Base-by-base conservation (phyloP, 306 rosid genomes). In the Cucurbita argyrosperma region DNA sequence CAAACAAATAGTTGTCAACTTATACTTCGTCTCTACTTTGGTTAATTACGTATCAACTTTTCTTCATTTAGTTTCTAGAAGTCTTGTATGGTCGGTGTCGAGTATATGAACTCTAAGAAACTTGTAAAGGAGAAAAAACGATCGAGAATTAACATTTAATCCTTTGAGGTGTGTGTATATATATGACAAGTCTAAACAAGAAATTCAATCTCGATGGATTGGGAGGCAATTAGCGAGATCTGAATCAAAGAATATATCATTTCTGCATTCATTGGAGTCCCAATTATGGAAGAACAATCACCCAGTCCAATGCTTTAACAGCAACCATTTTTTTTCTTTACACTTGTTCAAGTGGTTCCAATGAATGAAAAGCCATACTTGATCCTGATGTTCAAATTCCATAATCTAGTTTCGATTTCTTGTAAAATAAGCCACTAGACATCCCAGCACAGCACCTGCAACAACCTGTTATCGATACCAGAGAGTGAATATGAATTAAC, bases 401-500 rank as follows among this genome's bases (percentile, higher is more conserved):
- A 16, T 56, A 6, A 8, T 73, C 45, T 73, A 73, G 11, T 40
- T 56, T 45, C 50, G 43, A 23, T 60, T 74, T 74, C 70, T 26
- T 11, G 81, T 81, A 35, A 93, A 75, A 78, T 72, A 81, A 10
- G 96, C 94, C 64, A 93, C 72, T 71, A 89, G 8, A 82, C 90
- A 87, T 73, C 98, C 98, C 84, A 89, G 50, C 68, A 93, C 16
- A 49, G 92, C 89, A 76, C 98, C 98, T 15, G 92, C 92, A 81
- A 72, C 71, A 82, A 90, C 98, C 97, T 92, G 87, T 62, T 54
- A 30, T 4, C 15, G 47, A 56, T 45, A 63, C 79, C 54, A 35
- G 14, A 63, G 5, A 26, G 74, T 62, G 35, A 38, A 10, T 37
- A 21, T 45, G 9, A 37, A 4, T 58, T 16, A 13, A 52, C 19